Evolutionary conservation across 768 basidiomycete genomes (phyloP), one percentile per base, ranked within the genome.

Genomic region (Termitomyces sp.): DNA sequence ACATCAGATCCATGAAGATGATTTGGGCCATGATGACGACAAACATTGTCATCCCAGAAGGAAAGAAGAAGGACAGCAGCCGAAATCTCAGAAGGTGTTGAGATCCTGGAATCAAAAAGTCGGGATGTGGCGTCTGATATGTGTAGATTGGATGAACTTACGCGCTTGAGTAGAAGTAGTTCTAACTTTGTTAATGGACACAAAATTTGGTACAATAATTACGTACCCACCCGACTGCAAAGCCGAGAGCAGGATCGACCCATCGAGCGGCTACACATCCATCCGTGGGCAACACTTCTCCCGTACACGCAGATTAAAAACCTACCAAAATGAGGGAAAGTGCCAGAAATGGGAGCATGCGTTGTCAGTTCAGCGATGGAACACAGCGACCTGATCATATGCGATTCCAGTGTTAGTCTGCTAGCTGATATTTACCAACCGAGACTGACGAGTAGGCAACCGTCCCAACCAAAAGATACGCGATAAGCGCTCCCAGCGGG

Each of bases 341-440:
- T 85, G 17, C 89, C 89, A 3, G 88, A 86, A 47, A 90, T 83
- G 2, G 89, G 89, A 1, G 87, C 88, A 70, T 82, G 81, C 3
- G 85, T 82, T n/a, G 88, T 86, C 88, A 91, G 86, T 71, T 91
- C 89, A 34, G 83, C 88, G 14, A 89, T 67, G 2, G 84, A 80
- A 62, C 86, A 85, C 14, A 89, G 70, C 4, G 84, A 81, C 6
- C 81, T 83, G 16, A 23, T n/a, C n/a, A 17, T 23, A 5, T 8
- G 11, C n/a, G 25, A 14, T 42, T 7, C 40, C 14, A 34, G 30
- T 23, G 23, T 27, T 5, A 44, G 41, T 32, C 46, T 23, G 6
- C 7, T 23, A n/a, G 5, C n/a, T 59, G 34, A 39, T 11, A 27
- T n/a, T 40, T 5, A 25, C 14, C 47, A 34, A 27, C 35, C 32